Percentiles rank a stretch among this genome's conserved stretches.
Conservation (phyloP, 2,329 filamentous ascomycete genomes). For the Pestalotiopsis sp. region DNA sequence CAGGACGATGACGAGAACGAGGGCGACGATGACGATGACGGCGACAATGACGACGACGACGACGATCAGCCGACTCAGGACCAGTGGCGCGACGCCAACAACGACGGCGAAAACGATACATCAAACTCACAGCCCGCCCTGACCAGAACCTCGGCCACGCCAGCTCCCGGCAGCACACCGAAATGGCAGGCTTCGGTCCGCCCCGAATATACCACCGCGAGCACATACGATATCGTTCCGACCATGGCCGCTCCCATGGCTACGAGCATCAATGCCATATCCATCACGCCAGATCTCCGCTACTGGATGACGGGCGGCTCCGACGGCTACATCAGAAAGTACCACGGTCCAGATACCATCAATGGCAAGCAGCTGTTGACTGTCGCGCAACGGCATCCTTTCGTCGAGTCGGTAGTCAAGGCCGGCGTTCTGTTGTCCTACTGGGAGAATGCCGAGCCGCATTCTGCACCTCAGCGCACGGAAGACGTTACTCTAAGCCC, state of each 20-base stretch:
- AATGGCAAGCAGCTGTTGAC: constrained; percentile 94
- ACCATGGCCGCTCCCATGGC: constrained; percentile 96
- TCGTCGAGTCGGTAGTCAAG: constrained; percentile 96
- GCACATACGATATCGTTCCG: constrained; percentile 90
- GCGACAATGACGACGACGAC: constrained; percentile 36
- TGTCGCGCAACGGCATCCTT: constrained; percentile 93
- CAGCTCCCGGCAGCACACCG: constrained; percentile 33
- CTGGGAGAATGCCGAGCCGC: constrained; percentile 94
- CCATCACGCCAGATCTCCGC: constrained; percentile 89
- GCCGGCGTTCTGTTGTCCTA: constrained; percentile 93
- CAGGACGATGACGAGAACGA: constrained; percentile 42
- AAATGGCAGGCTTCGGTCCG: constrained; percentile 65
- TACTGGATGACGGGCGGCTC: constrained; percentile 94
- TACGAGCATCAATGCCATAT: constrained; percentile 91
- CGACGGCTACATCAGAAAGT: constrained; percentile 96
- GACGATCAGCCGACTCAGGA: constrained; percentile 40
- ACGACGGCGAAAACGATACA: constrained; percentile 19
- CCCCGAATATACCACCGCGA: constrained; percentile 76
- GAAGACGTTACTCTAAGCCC: constrained; percentile 75
- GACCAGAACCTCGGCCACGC: constrained; percentile 34
- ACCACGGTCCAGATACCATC: constrained; percentile 91
- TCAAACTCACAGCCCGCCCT: constrained; percentile 23
- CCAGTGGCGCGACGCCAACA: constrained; percentile 27
- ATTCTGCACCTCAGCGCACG: constrained; percentile 40
- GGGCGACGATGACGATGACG: constrained; percentile 37